These are phyloP conservation scores for Gastroboletus turbinatus DNA, from an alignment of 1,284 basidiomycete genomes.

Conservation along the genomic window DNA sequence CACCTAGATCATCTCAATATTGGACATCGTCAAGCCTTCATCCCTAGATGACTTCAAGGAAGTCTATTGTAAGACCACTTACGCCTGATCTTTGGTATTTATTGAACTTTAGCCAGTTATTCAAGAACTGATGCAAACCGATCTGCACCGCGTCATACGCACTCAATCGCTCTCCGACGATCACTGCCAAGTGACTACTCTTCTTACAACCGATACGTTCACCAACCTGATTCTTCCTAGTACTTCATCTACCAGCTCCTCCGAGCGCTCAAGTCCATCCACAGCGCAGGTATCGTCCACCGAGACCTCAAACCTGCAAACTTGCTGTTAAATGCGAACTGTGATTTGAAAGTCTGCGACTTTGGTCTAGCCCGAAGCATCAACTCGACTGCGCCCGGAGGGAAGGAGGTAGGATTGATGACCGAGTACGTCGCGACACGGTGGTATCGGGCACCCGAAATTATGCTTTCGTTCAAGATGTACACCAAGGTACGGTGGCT, in stretches of 20 bases:
- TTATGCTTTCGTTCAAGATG: conserved; percentile 89
- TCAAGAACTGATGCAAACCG: conserved; percentile 90
- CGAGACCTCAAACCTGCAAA: conserved; percentile 84
- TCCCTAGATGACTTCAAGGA: conserved; percentile 81
- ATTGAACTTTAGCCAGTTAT: conserved; percentile 52
- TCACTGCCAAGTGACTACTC: conserved; percentile 69
- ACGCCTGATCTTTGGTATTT: neutral
- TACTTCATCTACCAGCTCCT: conserved; percentile 78
- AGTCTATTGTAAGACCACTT: conserved; percentile 61
- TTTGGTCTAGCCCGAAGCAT: conserved; percentile 79
- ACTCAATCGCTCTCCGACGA: conserved; percentile 88
- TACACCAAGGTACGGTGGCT: conserved; percentile 57
- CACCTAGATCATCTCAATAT: conserved; percentile 75
- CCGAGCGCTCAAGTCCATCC: conserved; percentile 82
- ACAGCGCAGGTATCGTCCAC: conserved; percentile 79
- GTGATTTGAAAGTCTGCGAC: conserved; percentile 85
- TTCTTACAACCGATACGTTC: neutral
- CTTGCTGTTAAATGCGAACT: conserved; percentile 79
- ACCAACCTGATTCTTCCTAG: conserved; percentile 32
- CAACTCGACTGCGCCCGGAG: conserved; percentile 57
- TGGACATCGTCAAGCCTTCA: conserved; percentile 83
- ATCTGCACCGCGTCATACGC: conserved; percentile 87
- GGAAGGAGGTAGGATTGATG: conserved; percentile 75
- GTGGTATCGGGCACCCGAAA: conserved; percentile 85
- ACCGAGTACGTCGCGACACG: conserved; percentile 85